Conservation (phyloP, 768 basidiomycete species). For the Suillus sp. region DNA sequence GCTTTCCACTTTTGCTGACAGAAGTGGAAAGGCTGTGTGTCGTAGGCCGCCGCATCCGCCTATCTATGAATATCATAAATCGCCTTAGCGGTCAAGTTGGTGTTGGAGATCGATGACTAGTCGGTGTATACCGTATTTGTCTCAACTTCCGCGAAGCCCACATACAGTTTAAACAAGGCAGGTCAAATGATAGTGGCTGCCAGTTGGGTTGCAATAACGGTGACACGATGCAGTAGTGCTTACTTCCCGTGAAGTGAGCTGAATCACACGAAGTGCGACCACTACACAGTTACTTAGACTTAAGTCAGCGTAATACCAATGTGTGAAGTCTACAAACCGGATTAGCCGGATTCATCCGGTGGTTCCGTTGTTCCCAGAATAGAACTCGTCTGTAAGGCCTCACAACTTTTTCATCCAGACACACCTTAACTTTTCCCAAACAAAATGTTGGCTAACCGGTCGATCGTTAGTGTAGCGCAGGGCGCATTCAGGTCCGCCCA, state of each 20-base stretch:
- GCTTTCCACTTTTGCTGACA: not conserved
- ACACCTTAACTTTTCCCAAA: constrained; percentile 24
- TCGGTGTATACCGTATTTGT: not conserved
- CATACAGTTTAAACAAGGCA: not conserved
- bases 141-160: not conserved
- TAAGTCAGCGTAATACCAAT: not conserved
- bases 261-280: not conserved
- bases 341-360: constrained; percentile 8
- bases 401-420: constrained; percentile 19
- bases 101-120: not conserved
- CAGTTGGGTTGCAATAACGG: not conserved
- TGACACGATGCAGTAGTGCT: not conserved
- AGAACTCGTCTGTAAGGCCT: constrained; percentile 10
- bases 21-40: not conserved
- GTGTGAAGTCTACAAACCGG: not conserved
- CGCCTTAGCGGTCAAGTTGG: not conserved
- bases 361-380: constrained; percentile 1
- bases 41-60: not conserved
- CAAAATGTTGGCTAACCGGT: constrained; percentile 62
- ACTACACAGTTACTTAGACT: not conserved
- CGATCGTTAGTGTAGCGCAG: constrained; percentile 57
- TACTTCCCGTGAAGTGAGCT: not conserved
- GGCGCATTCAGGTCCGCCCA: constrained; percentile 49
- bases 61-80: not conserved
- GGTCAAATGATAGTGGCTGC: not conserved